Evolutionary conservation across 306 rosid species (phyloP).

Genomic region (Cucumis cinereus): DNA sequence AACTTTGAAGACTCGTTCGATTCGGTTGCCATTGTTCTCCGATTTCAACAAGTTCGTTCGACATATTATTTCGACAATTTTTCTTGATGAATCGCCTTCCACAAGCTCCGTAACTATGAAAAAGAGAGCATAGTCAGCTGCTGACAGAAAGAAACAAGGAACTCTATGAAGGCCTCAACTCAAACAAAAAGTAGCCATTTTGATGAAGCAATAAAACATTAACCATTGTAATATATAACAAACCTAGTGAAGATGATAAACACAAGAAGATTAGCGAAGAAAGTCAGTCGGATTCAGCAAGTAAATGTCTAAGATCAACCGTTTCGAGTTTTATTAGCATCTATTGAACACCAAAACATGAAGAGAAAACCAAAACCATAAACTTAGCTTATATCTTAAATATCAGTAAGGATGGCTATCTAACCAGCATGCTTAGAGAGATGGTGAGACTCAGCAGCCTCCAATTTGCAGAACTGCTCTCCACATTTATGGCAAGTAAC

Average conservation of each 20-base stretch:
- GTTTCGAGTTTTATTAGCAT: not conserved
- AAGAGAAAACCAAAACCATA: not conserved
- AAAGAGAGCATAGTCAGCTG: not conserved
- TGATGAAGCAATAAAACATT: not conserved
- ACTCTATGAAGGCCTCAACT: not conserved
- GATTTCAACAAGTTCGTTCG: constrained; percentile 71
- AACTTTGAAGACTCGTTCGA: constrained; percentile 79
- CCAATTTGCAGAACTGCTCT: constrained; percentile 71
- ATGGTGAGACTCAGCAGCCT: constrained; percentile 83
- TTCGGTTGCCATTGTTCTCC: constrained; percentile 53
- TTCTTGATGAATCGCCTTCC: constrained; percentile 91
- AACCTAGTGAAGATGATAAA: not conserved
- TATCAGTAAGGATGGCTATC: not conserved
- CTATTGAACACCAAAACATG: not conserved
- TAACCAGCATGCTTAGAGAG: constrained; percentile 87
- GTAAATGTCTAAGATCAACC: not conserved
- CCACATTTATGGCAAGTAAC: constrained; percentile 83
- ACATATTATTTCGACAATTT: constrained; percentile 86
- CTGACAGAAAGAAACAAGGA: not conserved
- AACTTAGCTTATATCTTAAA: not conserved
- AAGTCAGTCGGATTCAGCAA: not conserved
- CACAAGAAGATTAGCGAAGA: not conserved
- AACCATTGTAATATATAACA: not conserved
- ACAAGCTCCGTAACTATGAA: constrained; percentile 77
- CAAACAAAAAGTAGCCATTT: not conserved